phyloP scores from a whole-genome alignment of 306 rosid species.

The Heteromeles arbutifolia region DNA sequence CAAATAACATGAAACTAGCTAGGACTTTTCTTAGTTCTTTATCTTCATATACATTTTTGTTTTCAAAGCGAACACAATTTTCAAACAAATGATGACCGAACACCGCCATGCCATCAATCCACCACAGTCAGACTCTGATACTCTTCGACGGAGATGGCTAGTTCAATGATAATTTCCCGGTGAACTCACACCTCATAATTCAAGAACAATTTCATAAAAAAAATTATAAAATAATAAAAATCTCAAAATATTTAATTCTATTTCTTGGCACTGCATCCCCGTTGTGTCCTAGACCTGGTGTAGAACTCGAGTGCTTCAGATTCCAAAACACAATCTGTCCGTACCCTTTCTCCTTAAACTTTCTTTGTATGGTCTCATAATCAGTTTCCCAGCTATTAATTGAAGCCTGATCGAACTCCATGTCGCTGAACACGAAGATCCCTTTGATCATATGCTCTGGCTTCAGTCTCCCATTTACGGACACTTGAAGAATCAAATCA shows the following conservation, averaged over 20 bases:
- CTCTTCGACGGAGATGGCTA: conserved; percentile 41
- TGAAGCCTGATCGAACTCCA: conserved; percentile 60
- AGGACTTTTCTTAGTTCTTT: no score
- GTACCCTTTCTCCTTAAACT: conserved; percentile 45
- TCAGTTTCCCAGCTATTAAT: conserved; percentile 52
- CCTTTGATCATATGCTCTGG: conserved; percentile 58
- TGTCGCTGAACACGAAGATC: conserved; percentile 59
- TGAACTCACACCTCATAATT: conserved; percentile 32
- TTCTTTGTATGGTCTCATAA: conserved; percentile 45
- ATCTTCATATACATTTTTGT: no score
- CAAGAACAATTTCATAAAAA: conserved; percentile 25
- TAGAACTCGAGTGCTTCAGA: conserved; percentile 43
- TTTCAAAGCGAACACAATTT: no score
- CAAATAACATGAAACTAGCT: no score
- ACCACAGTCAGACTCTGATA: conserved; percentile 36
- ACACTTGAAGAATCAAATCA: conserved; percentile 44
- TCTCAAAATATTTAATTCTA: no score
- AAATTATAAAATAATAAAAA: no score
- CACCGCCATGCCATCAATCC: conserved; percentile 8
- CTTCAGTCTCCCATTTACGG: conserved; percentile 44
- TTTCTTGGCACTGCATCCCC: neutral
- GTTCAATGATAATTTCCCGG: conserved; percentile 31
- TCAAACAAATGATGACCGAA: no score
- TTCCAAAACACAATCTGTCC: conserved; percentile 67
- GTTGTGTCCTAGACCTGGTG: conserved; percentile 39